Conservation (phyloP, 805 yeast genomes). For the Barnettozyma botsteinii region DNA sequence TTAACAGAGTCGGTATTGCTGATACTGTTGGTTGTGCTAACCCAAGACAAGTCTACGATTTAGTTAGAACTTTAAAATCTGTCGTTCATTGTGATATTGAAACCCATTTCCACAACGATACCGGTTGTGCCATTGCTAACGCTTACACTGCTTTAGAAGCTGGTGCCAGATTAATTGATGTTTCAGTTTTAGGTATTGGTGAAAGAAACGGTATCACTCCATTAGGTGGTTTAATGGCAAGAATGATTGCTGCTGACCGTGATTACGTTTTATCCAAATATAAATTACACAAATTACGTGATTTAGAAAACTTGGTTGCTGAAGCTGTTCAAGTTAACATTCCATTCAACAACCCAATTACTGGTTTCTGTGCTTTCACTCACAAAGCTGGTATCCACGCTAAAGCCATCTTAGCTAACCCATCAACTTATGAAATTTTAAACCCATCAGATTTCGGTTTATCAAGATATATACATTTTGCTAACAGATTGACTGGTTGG, state of each 20-base stretch:
- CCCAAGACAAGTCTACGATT: conserved; percentile 97
- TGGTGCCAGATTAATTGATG: conserved; percentile 93
- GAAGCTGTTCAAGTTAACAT: conserved; percentile 95
- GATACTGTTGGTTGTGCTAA: conserved; percentile 99
- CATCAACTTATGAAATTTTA: conserved; percentile 96
- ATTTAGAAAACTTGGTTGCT: conserved; percentile 91
- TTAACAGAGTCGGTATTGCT: conserved; percentile 97
- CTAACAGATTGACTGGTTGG: conserved; percentile 98
- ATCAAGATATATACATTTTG: conserved; percentile 94
- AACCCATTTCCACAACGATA: conserved; percentile 98
- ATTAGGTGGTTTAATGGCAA: conserved; percentile 96
- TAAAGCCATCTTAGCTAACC: conserved; percentile 96
- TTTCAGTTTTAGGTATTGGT: conserved; percentile 94
- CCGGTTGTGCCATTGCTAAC: conserved; percentile 98
- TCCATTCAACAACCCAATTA: conserved; percentile 97
- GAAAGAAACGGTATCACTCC: conserved; percentile 99
- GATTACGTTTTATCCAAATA: conserved; percentile 92
- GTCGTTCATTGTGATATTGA: conserved; percentile 96
- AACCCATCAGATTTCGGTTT: conserved; percentile 94
- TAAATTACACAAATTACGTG: conserved; percentile 93
- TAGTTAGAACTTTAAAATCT: conserved; percentile 86
- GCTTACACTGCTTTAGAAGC: conserved; percentile 98
- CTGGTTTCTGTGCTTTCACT: conserved; percentile 99
- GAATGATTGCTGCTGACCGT: conserved; percentile 98
- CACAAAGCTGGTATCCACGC: conserved; percentile 99